Conservation (phyloP, 2,329 filamentous ascomycete genomes). For the Beauveria brongniartii region DNA sequence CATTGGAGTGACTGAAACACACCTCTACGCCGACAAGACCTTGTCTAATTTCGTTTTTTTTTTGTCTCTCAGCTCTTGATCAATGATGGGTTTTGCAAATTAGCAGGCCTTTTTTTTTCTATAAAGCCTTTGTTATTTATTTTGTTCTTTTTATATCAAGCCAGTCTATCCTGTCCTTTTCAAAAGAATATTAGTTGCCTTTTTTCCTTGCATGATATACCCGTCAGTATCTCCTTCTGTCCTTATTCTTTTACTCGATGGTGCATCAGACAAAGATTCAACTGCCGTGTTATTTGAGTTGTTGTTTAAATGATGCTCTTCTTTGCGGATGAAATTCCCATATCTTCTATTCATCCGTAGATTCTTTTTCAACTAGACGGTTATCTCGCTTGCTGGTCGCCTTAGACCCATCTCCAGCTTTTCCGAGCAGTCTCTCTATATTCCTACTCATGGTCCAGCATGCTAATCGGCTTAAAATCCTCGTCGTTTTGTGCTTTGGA, state of each 20-base stretch:
- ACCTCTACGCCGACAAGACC: neutral
- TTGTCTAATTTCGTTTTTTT: neutral
- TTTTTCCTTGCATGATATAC: neutral
- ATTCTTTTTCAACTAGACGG: too few species aligned
- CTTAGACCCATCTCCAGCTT: neutral
- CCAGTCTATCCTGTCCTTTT: neutral
- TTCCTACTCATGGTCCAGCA: neutral
- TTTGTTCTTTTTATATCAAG: neutral
- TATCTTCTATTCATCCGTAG: too few species aligned
- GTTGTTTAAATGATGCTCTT: too few species aligned
- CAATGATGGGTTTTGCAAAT: slow-evolving; percentile 1
- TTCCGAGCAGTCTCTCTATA: neutral
- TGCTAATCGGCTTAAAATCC: neutral
- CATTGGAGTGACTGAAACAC: neutral
- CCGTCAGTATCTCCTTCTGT: neutral
- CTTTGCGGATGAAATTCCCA: too few species aligned
- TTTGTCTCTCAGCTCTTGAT: slow-evolving; percentile 13
- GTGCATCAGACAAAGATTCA: too few species aligned
- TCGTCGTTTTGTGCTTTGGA: neutral
- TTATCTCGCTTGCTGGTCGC: too few species aligned
- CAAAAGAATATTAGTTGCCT: too few species aligned
- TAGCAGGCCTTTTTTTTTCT: slow-evolving; percentile 14
- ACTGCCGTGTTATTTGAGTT: too few species aligned
- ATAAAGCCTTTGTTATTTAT: slow-evolving; percentile 9
- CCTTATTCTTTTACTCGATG: neutral